A percentile compares a stretch with the other conserved stretches of the same genome.
Evolutionary conservation across 2,329 filamentous ascomycete species (phyloP).

Genomic region (Trichoderma lentiforme): DNA sequence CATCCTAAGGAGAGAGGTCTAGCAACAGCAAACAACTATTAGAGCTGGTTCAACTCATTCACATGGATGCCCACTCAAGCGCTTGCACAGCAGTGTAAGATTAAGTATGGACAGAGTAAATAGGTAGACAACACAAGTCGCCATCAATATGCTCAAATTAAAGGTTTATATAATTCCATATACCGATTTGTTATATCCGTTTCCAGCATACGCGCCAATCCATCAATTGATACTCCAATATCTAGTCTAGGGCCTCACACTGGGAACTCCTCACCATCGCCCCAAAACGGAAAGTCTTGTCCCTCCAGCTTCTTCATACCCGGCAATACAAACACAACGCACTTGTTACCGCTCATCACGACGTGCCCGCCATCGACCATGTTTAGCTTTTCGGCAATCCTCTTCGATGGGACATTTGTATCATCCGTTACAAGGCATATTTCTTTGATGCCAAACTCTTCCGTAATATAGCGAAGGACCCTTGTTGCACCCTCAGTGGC

Average conservation of each 20-base stretch:
- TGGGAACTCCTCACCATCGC: neutral
- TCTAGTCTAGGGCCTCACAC: neutral
- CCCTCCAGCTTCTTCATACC: neutral
- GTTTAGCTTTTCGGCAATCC: neutral
- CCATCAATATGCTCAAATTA: neutral
- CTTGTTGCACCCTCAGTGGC: neutral
- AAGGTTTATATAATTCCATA: neutral
- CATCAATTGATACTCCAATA: neutral
- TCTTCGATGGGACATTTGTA: neutral
- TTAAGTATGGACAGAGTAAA: no score
- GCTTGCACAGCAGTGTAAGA: neutral
- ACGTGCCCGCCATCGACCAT: neutral
- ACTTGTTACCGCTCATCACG: neutral
- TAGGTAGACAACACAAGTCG: neutral
- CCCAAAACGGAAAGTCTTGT: neutral
- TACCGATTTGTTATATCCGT: neutral
- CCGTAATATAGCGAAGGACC: neutral
- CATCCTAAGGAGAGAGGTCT: neutral
- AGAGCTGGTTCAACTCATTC: neutral
- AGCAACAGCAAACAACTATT: neutral
- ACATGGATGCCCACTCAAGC: neutral
- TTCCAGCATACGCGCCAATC: neutral
- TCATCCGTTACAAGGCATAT: neutral
- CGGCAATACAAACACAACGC: neutral
- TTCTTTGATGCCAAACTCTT: neutral